A percentile compares a stretch with the other conserved stretches of the same genome.
These are phyloP conservation scores for Glaciozyma antarctica DNA, from an alignment of 768 basidiomycete species.

Conservation along the genomic window DNA sequence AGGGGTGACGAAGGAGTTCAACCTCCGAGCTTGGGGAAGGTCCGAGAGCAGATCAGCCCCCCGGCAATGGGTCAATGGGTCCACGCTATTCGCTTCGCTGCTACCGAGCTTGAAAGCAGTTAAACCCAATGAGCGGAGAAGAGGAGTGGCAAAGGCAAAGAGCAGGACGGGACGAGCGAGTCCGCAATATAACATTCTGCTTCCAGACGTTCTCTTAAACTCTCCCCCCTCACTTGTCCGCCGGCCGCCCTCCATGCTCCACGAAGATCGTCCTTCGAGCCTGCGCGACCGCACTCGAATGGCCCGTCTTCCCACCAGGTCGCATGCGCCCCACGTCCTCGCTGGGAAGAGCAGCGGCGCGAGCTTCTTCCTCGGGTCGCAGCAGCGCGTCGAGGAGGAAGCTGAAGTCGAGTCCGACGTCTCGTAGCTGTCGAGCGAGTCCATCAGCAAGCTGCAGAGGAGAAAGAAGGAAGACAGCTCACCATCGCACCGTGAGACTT, in stretches of 20 bases:
- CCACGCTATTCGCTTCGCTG: too few species aligned
- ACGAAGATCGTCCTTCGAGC: conserved; percentile 26
- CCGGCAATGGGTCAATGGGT: too few species aligned
- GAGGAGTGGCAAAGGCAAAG: not conserved
- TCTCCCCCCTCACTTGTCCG: not conserved
- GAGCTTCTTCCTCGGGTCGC: conserved; percentile 6
- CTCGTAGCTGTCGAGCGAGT: conserved; percentile 57
- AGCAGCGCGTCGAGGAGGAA: conserved; percentile 59
- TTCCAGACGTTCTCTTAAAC: not conserved
- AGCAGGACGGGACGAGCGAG: too few species aligned
- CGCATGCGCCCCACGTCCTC: not conserved
- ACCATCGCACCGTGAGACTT: conserved; percentile 77
- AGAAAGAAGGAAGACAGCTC: not conserved
- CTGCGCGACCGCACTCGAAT: conserved; percentile 19
- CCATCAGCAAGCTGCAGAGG: too few species aligned
- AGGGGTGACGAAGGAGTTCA: too few species aligned
- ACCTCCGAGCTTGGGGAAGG: too few species aligned
- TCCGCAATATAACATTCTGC: too few species aligned
- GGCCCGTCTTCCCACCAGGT: not conserved
- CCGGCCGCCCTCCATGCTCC: conserved; percentile 5
- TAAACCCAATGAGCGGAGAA: too few species aligned
- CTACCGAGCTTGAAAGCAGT: too few species aligned
- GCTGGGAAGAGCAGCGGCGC: not conserved
- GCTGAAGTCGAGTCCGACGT: conserved; percentile 87
- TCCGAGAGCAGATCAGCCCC: too few species aligned